A percentile compares a stretch with the other conserved stretches of the same genome.
phyloP scores from a whole-genome alignment of 2,329 filamentous ascomycete genomes.

The Ambrosiella cleistominuta region DNA sequence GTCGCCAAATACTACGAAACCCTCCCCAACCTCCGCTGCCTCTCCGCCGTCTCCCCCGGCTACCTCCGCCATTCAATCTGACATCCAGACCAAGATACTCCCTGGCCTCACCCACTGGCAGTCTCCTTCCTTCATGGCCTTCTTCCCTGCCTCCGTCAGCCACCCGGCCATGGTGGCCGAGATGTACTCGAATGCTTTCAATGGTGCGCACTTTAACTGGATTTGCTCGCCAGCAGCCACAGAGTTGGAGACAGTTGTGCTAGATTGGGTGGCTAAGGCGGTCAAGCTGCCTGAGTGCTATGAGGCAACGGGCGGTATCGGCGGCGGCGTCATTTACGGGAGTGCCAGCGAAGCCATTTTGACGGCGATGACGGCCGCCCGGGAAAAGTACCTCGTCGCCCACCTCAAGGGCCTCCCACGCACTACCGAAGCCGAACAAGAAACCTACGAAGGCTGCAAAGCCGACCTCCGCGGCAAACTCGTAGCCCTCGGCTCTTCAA shows the following conservation, averaged over 20 bases:
- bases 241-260: conserved; percentile 78
- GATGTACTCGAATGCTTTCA: conserved; percentile 79
- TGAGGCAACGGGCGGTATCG: conserved; percentile 49
- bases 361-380: conserved; percentile 70
- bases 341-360: conserved; percentile 76
- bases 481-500: conserved; percentile 63
- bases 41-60: conserved; percentile 65
- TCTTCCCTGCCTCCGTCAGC: conserved; percentile 69
- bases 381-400: conserved; percentile 57
- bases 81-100: conserved; percentile 73
- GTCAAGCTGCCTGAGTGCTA: conserved; percentile 58
- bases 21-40: conserved; percentile 50
- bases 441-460: conserved; percentile 46
- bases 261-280: conserved; percentile 77
- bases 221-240: conserved; percentile 83
- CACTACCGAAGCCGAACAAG: conserved; percentile 15
- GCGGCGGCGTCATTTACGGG: conserved; percentile 88
- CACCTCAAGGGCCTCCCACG: conserved; percentile 33
- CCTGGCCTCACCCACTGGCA: conserved; percentile 93
- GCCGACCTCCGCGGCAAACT: conserved; percentile 40
- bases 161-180: conserved; percentile 81
- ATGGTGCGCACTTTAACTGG: conserved; percentile 91
- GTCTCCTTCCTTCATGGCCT: conserved; percentile 87
- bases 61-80: conserved; percentile 69
- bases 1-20: conserved; percentile 73